These are phyloP conservation scores for Fusarium incarnatum DNA, from an alignment of 2,329 filamentous ascomycete species.

Conservation along the genomic window DNA sequence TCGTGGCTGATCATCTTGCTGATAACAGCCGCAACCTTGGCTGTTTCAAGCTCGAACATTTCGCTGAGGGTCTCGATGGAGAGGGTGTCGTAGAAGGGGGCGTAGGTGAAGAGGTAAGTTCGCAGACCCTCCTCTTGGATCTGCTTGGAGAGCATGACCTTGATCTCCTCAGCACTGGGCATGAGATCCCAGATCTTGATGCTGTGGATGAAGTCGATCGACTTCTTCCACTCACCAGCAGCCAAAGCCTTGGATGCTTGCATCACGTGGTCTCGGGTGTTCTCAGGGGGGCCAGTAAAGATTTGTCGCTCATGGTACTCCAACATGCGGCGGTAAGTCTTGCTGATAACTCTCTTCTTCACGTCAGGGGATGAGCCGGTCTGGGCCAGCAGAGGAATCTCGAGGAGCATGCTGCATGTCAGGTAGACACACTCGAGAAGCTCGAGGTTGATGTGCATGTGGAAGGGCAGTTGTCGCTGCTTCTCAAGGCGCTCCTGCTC, in stretches of 20 bases:
- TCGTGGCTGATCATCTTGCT: constrained; percentile 99
- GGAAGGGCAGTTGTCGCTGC: constrained; percentile 97
- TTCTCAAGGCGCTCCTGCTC: constrained; percentile 98
- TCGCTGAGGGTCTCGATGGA: constrained; percentile 83
- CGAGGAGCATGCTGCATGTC: constrained; percentile 98
- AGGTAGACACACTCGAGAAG: constrained; percentile 98
- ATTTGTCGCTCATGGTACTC: constrained; percentile 99
- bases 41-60: constrained; percentile 94
- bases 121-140: constrained; percentile 98
- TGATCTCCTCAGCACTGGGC: constrained; percentile 91
- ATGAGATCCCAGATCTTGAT: constrained; percentile 99
- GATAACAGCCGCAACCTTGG: constrained; percentile 94
- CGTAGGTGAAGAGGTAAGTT: constrained; percentile 99
- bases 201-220: constrained; percentile 89
- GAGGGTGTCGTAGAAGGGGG: constrained; percentile 98
- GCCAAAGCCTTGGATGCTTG: constrained; percentile 97
- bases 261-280: constrained; percentile 99
- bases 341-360: constrained; percentile 98
- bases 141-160: constrained; percentile 96
- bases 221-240: constrained; percentile 98
- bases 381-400: constrained; percentile 96
- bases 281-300: constrained; percentile 97
- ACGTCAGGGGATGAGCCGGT: constrained; percentile 96
- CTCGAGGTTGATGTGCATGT: constrained; percentile 99
- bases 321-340: constrained; percentile 98